These are phyloP conservation scores for Didymella arachidicola DNA, from an alignment of 2,329 filamentous ascomycete genomes.

Conservation along the genomic window DNA sequence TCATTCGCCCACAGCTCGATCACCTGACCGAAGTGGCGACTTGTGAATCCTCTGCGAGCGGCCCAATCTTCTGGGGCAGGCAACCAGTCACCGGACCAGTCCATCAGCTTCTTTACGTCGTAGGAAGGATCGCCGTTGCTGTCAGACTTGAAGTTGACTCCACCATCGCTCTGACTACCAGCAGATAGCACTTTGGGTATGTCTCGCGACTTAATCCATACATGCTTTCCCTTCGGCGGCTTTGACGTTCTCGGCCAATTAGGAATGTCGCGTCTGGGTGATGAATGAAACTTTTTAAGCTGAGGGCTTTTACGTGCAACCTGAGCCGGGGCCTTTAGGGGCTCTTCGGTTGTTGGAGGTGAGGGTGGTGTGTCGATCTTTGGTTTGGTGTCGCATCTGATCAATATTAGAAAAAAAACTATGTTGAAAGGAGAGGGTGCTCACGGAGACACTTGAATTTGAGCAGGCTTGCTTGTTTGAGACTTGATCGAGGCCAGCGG, in stretches of 20 bases:
- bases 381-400: neutral
- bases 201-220: slow-evolving; percentile 42
- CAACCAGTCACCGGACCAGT: slow-evolving; percentile 57
- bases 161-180: slow-evolving; percentile 35
- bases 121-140: slow-evolving; percentile 46
- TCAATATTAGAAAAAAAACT: neutral
- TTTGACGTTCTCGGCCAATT: slow-evolving; percentile 22
- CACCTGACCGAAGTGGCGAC: slow-evolving; percentile 43
- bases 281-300: neutral
- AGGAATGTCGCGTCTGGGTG: slow-evolving; percentile 23
- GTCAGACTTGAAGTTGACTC: slow-evolving; percentile 32
- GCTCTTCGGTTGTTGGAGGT: slow-evolving; percentile 14
- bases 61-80: slow-evolving; percentile 60
- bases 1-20: slow-evolving; percentile 46
- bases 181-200: slow-evolving; percentile 31
- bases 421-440: neutral
- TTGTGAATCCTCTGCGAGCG: slow-evolving; percentile 39
- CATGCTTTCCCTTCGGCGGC: slow-evolving; percentile 19
- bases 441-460: neutral
- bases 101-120: slow-evolving; percentile 49
- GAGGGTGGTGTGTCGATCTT: slow-evolving; percentile 1
- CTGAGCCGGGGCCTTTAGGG: neutral
- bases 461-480: neutral
- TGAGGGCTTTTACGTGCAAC: slow-evolving; percentile 25
- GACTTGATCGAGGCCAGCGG: slow-evolving; percentile 19